Conservation (phyloP, 371 early-diverging fungal genomes). For the Rhizopus arrhizus region DNA sequence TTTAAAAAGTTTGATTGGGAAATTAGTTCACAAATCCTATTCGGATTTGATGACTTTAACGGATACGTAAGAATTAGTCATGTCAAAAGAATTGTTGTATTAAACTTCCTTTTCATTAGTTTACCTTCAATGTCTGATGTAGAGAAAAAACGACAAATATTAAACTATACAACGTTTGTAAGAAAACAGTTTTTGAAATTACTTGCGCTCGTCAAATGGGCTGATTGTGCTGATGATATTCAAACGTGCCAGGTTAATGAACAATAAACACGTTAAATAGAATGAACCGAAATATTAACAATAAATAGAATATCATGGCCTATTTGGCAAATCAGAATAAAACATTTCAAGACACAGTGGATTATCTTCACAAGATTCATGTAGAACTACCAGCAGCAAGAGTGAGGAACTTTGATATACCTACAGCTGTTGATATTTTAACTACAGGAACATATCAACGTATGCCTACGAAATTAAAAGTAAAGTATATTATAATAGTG, state of each 20-base stretch:
- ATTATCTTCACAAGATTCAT: conserved; percentile 68
- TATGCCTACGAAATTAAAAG: conserved; percentile 60
- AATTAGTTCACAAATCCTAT: conserved; percentile 58
- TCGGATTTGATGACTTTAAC: conserved; percentile 60
- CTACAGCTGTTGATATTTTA: conserved; percentile 74
- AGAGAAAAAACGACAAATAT: conserved; percentile 59
- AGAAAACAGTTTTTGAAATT: conserved; percentile 67
- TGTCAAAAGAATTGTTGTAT: not conserved
- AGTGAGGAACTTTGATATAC: conserved; percentile 75
- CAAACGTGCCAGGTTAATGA: conserved; percentile 70
- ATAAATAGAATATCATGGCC: conserved; percentile 66
- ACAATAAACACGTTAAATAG: too few relatives aligned
- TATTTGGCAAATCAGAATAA: conserved; percentile 73
- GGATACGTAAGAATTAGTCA: conserved; percentile 50
- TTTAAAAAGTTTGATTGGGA: conserved; percentile 57
- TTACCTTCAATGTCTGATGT: conserved; percentile 62
- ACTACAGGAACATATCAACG: conserved; percentile 76
- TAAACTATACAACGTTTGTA: conserved; percentile 61
- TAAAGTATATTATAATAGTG: conserved; percentile 6
- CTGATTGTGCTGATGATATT: conserved; percentile 68
- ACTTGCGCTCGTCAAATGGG: conserved; percentile 74
- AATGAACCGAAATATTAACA: not conserved
- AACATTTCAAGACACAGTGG: conserved; percentile 66
- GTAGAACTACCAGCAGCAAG: conserved; percentile 67
- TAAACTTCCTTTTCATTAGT: conserved; percentile 28